These are phyloP conservation scores for Erigeron canadensis DNA, from an alignment of 129 eudicot species.

Conservation along the genomic window DNA sequence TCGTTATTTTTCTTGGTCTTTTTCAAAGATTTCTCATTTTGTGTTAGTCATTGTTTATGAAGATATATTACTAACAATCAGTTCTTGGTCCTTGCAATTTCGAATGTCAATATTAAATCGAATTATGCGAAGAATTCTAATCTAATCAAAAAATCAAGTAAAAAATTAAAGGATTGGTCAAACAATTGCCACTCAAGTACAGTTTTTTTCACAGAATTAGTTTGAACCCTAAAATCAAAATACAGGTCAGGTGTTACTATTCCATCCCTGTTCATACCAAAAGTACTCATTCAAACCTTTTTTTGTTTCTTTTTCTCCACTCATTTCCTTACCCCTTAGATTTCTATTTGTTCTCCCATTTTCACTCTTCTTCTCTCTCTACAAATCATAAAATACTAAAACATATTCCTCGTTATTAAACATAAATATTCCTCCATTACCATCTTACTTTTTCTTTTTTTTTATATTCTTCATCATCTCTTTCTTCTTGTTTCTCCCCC, in stretches of 20 bases:
- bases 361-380: constrained; percentile 20
- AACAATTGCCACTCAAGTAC: constrained; percentile 19
- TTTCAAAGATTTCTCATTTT: background rate
- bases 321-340: constrained; percentile 34
- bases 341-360: constrained; percentile 30
- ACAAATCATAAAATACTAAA: constrained; percentile 26
- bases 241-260: constrained; percentile 37
- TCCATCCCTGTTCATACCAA: constrained; percentile 24
- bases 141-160: background rate
- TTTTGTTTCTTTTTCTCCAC: constrained; percentile 35
- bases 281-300: constrained; percentile 27
- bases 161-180: constrained; percentile 16
- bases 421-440: constrained; percentile 37
- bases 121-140: too few species aligned
- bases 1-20: too few species aligned
- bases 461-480: constrained; percentile 38
- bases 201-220: constrained; percentile 9
- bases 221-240: constrained; percentile 44
- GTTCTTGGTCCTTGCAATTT: background rate
- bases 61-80: background rate
- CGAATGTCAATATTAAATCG: too few species aligned
- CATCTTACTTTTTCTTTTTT: constrained; percentile 47
- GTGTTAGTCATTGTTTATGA: background rate
- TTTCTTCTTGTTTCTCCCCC: constrained; percentile 37
- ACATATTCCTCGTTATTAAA: constrained; percentile 19